Evolutionary conservation across 371 early-diverging fungal genomes (phyloP).

Genomic region (Choanephora cucurbitarum): DNA sequence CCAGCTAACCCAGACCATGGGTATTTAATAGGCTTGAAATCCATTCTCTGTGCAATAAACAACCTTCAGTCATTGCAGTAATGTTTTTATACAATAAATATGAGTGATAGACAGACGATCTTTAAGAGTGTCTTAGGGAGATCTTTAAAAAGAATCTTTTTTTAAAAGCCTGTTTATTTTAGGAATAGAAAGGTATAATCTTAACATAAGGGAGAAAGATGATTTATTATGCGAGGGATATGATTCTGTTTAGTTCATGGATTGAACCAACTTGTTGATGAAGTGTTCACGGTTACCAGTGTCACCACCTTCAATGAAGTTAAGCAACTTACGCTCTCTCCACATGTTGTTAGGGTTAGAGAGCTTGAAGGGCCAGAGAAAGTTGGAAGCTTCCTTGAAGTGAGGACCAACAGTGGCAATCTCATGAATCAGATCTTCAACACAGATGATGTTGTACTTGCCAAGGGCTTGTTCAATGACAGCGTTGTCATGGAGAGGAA

Average conservation of each 20-base stretch:
- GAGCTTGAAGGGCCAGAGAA: slow-evolving; percentile 99
- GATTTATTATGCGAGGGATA: not conserved
- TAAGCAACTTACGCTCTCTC: slow-evolving; percentile 92
- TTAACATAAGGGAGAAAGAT: too few relatives aligned
- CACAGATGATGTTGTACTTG: slow-evolving; percentile 94
- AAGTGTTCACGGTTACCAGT: slow-evolving; percentile 96
- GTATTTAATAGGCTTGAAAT: slow-evolving; percentile 36
- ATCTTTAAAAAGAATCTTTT: too few relatives aligned
- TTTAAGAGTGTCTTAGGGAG: too few relatives aligned
- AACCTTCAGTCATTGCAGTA: too few relatives aligned
- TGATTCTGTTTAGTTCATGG: slow-evolving; percentile 98
- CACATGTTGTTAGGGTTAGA: slow-evolving; percentile 98
- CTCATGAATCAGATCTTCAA: slow-evolving; percentile 99
- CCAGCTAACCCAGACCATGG: slow-evolving; percentile 66
- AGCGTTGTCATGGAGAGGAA: slow-evolving; percentile 96
- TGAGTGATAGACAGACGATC: too few relatives aligned
- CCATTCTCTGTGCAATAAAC: too few relatives aligned
- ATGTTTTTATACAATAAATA: too few relatives aligned
- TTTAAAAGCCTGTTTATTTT: too few relatives aligned
- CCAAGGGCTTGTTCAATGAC: slow-evolving; percentile 96
- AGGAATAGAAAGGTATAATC: too few relatives aligned
- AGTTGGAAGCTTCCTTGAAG: slow-evolving; percentile 90
- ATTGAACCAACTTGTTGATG: slow-evolving; percentile 95
- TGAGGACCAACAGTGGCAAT: slow-evolving; percentile 98
- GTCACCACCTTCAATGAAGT: slow-evolving; percentile 99